These are phyloP conservation scores for Raffaelea deltoideospora DNA, from an alignment of 2,329 filamentous ascomycete species.

Conservation along the genomic window DNA sequence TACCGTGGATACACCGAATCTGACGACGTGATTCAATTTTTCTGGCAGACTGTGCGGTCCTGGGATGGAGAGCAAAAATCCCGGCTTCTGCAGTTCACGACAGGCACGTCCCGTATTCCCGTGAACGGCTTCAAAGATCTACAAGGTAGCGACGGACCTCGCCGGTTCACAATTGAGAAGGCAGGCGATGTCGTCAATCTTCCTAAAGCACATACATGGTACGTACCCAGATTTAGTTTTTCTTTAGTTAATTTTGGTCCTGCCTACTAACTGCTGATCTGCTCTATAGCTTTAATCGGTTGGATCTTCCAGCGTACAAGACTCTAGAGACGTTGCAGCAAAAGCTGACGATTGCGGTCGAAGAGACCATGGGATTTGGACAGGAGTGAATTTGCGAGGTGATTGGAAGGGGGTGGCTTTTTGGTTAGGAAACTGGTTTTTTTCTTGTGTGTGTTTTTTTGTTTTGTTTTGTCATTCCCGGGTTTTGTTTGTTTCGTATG, in stretches of 20 bases:
- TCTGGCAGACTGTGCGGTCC: constrained; percentile 92
- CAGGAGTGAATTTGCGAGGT: constrained; percentile 56
- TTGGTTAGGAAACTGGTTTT: no score
- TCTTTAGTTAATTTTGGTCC: background rate
- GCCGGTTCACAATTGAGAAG: constrained; percentile 96
- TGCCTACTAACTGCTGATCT: constrained; percentile 14
- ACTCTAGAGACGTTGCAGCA: constrained; percentile 66
- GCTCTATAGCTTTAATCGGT: constrained; percentile 89
- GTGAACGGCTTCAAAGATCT: constrained; percentile 99
- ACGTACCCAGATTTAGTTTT: constrained; percentile 24
- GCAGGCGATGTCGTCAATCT: constrained; percentile 80
- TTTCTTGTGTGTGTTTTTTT: background rate
- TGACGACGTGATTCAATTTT: constrained; percentile 94
- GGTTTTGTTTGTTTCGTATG: background rate
- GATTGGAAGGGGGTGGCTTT: no score
- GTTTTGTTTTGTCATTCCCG: background rate
- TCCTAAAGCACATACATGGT: constrained; percentile 97
- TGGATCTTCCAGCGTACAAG: constrained; percentile 92
- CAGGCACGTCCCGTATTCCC: constrained; percentile 91
- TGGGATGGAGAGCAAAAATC: constrained; percentile 99
- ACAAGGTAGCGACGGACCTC: constrained; percentile 87
- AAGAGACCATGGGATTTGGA: constrained; percentile 97
- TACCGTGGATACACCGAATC: constrained; percentile 97
- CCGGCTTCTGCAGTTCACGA: constrained; percentile 88
- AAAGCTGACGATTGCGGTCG: constrained; percentile 92